phyloP scores from a whole-genome alignment of 495 filamentous ascomycete species.

The Penicillium pancosmium region DNA sequence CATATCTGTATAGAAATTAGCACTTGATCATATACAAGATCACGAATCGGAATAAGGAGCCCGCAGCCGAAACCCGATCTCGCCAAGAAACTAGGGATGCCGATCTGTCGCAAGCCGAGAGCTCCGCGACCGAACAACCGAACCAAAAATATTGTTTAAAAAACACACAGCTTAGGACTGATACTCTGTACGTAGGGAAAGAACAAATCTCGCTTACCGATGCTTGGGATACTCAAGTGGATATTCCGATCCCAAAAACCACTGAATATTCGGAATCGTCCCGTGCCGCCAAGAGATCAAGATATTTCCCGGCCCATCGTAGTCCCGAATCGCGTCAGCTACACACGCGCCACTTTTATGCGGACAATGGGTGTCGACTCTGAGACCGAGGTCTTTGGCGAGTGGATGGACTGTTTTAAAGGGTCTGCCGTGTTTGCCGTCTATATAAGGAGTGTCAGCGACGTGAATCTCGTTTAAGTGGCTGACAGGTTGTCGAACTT shows the following conservation, averaged over 20 bases:
- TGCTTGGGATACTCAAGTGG: slow-evolving; percentile 30
- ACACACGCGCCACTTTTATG: slow-evolving; percentile 32
- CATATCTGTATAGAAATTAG: slow-evolving; percentile 24
- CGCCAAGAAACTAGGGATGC: neutral
- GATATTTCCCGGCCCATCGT: slow-evolving; percentile 33
- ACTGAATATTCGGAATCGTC: slow-evolving; percentile 25
- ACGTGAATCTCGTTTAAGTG: neutral
- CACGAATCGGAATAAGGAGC: neutral
- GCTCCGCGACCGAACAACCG: neutral
- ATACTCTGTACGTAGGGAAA: neutral
- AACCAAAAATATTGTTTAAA: neutral
- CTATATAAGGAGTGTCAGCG: slow-evolving; percentile 23
- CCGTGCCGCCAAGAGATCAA: slow-evolving; percentile 37
- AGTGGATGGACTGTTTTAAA: slow-evolving; percentile 52
- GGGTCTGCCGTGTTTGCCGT: slow-evolving; percentile 46
- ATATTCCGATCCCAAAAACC: slow-evolving; percentile 21
- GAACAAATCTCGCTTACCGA: slow-evolving; percentile 25
- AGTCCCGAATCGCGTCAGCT: slow-evolving; percentile 18
- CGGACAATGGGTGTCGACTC: slow-evolving; percentile 45
- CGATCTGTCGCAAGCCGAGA: neutral
- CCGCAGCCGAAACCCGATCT: neutral
- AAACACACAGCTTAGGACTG: neutral
- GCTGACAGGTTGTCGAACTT: slow-evolving; percentile 9
- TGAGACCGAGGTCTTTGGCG: slow-evolving; percentile 48
- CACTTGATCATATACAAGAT: neutral